Conservation (phyloP, 768 basidiomycete genomes). For the Suillus placidus region DNA sequence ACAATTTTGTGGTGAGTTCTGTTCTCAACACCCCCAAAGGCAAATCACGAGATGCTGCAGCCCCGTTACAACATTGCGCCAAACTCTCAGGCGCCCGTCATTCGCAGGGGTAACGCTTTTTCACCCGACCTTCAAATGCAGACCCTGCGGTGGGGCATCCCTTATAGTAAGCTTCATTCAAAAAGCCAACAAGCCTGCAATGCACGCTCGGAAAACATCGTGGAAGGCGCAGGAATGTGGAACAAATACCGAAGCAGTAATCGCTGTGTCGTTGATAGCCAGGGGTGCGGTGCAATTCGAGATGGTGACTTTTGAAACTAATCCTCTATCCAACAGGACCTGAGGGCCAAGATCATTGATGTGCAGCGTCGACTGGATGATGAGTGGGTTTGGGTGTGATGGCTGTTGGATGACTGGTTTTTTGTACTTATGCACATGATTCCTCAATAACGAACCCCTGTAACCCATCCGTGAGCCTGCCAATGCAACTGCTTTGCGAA, state of each 20-base stretch:
- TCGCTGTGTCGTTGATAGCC: constrained; percentile 81
- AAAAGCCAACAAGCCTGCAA: constrained; percentile 83
- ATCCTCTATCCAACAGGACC: neutral
- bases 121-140: constrained; percentile 57
- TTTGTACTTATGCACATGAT: neutral
- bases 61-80: constrained; percentile 86
- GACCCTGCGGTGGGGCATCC: constrained; percentile 91
- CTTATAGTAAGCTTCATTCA: constrained; percentile 57
- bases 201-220: constrained; percentile 81
- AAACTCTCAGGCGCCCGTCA: constrained; percentile 74
- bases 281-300: constrained; percentile 52
- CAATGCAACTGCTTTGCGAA: neutral
- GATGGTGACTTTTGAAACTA: neutral
- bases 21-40: neutral
- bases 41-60: constrained; percentile 8
- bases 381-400: neutral
- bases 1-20: constrained; percentile 51
- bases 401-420: neutral
- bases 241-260: constrained; percentile 76
- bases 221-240: constrained; percentile 85
- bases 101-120: constrained; percentile 46
- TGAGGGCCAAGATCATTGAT: neutral
- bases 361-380: neutral
- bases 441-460: neutral
- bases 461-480: neutral